These are phyloP conservation scores for Salix koriyanagi DNA, from an alignment of 345 rosid species.

Conservation along the genomic window DNA sequence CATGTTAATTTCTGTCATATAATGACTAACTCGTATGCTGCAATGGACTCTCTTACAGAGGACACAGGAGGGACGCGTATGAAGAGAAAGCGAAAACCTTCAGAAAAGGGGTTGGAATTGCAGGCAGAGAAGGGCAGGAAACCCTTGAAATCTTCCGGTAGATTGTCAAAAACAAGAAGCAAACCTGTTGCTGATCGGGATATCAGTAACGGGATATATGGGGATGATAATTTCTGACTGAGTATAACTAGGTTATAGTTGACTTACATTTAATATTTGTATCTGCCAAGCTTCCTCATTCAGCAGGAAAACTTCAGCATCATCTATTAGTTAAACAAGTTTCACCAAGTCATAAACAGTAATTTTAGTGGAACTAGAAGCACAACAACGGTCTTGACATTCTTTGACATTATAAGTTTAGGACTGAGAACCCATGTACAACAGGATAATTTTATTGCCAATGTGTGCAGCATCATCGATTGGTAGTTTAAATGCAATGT, in stretches of 20 bases:
- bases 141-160: conserved; percentile 56
- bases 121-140: conserved; percentile 88
- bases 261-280: neutral
- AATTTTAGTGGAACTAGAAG: neutral
- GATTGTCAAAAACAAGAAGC: conserved; percentile 50
- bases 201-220: conserved; percentile 44
- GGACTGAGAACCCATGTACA: neutral
- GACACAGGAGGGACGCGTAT: conserved; percentile 69
- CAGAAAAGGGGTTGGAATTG: conserved; percentile 91
- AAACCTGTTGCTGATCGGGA: conserved; percentile 54
- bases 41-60: conserved; percentile 41
- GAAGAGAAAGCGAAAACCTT: conserved; percentile 83
- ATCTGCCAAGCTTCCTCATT: neutral
- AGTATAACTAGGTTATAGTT: conserved; percentile 6
- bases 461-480: neutral
- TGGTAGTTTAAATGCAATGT: neutral
- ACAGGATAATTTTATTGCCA: neutral
- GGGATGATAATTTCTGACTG: conserved; percentile 50
- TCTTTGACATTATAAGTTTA: neutral
- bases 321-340: neutral
- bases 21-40: conserved; percentile 2
- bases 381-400: neutral
- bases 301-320: neutral
- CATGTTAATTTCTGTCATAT: neutral
- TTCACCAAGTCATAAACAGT: neutral